phyloP scores from a whole-genome alignment of 441 rosid genomes.

The Euphorbia celastroides region DNA sequence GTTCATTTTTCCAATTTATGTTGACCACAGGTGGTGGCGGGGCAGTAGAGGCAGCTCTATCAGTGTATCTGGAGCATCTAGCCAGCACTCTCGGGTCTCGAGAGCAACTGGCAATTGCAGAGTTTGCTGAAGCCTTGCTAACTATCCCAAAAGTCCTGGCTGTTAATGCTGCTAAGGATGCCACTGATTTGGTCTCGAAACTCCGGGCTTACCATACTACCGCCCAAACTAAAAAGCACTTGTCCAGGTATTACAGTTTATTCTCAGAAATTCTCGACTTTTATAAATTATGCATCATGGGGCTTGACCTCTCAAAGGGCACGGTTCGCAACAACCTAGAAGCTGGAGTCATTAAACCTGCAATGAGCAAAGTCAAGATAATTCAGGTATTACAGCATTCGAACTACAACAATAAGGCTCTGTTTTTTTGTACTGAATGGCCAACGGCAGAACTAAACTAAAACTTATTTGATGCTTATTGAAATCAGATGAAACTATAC shows the following conservation, averaged over 20 bases:
- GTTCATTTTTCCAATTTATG: conserved; percentile 5
- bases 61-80: conserved; percentile 91
- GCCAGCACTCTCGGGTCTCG: conserved; percentile 95
- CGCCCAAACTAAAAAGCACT: conserved; percentile 94
- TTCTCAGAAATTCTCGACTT: neutral
- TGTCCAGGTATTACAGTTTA: conserved; percentile 51
- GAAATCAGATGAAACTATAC: too few relatives aligned
- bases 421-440: too few relatives aligned
- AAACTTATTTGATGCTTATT: too few relatives aligned
- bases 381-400: too few relatives aligned
- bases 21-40: conserved; percentile 93
- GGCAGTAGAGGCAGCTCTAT: conserved; percentile 92
- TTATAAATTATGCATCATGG: conserved; percentile 60
- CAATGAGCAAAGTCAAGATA: conserved; percentile 99
- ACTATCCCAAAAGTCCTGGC: conserved; percentile 98
- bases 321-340: conserved; percentile 33
- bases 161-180: conserved; percentile 97
- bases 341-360: conserved; percentile 60
- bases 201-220: conserved; percentile 93
- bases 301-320: conserved; percentile 83
- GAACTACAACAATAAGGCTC: too few relatives aligned
- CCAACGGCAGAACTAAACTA: too few relatives aligned
- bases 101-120: conserved; percentile 96
- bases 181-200: conserved; percentile 92
- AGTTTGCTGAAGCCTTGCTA: conserved; percentile 88